Base-by-base conservation (phyloP, 768 basidiomycete species). In the Hericium coralloides region DNA sequence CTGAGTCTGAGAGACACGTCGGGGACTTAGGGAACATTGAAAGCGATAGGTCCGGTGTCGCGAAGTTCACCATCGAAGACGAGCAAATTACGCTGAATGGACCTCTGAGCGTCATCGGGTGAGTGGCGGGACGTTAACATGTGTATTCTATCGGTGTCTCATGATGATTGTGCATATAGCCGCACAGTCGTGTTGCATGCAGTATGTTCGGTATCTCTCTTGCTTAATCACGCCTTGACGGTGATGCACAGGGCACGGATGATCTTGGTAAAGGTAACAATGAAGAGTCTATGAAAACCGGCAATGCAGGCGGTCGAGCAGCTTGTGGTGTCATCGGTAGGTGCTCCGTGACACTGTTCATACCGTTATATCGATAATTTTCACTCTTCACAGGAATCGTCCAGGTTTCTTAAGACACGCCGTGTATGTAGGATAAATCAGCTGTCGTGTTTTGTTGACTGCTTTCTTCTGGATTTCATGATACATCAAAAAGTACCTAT, bases 21-120 rank as follows among this genome's bases (percentile, higher is more conserved):
- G 90, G 90, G 0, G 85, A 88, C 62, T 66, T 88, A 59, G 90
- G 90, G 5, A 92, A 92, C 65, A 80, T 92, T 65, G 62, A 78
- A 64, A 77, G 80, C 49, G 79, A 92, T 65, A 70, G 68, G 18
- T 62, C 70, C 37, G 91, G 89, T 49, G 72, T 71, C 17, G 85
- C 84, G 12, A 68, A 65, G 10, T 76, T 92, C 67, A 74, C 71
- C 17, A 74, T 92, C 63, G 70, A 76, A 51, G 89, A 91, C 67
- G 61, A 66, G 25, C 58, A 78, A 36, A 79, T 92, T 54, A 82
- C 85, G 45, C 77, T 92, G 56, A 83, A 83, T 59, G 89, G 88
- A 3, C 78, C 78, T 4, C 68, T 72, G 63, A 84, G 81, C 64
- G 84, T 91, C 63, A 58, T 92, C 50, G 89, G 91, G 86, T 86